Evolutionary conservation across 306 rosid species (phyloP).

Genomic region (Rosa lucieae): DNA sequence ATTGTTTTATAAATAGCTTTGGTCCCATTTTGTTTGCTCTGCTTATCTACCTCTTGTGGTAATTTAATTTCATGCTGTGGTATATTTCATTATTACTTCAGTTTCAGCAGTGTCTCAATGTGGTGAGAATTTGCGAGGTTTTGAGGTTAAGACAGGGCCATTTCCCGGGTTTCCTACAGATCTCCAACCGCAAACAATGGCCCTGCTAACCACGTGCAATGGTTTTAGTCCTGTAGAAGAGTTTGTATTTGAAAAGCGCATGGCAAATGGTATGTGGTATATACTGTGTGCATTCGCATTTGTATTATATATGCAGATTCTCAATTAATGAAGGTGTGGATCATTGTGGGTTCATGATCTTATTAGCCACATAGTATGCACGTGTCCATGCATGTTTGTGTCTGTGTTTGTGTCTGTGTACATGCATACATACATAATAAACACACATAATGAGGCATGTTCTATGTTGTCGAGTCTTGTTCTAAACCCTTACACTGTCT

Average conservation of each 20-base stretch:
- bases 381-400: too few species aligned
- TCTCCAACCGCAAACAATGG: slow-evolving; percentile 39
- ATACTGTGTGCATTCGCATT: neutral
- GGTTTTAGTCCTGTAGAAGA: slow-evolving; percentile 33
- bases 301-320: neutral
- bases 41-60: too few species aligned
- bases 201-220: slow-evolving; percentile 30
- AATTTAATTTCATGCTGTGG: too few species aligned
- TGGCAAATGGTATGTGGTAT: slow-evolving; percentile 35
- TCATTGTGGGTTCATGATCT: neutral
- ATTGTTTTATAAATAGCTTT: neutral
- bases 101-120: slow-evolving; percentile 15
- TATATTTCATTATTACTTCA: too few species aligned
- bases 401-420: too few species aligned
- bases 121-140: slow-evolving; percentile 20
- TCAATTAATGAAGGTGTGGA: neutral
- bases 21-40: neutral
- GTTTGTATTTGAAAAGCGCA: slow-evolving; percentile 30
- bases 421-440: too few species aligned
- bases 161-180: slow-evolving; percentile 42
- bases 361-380: neutral
- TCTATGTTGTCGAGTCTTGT: neutral
- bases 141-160: slow-evolving; percentile 30
- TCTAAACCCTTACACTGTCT: neutral
- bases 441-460: too few species aligned